Base-by-base conservation (phyloP, 2,329 filamentous ascomycete genomes). In the Penicillium sp. region DNA sequence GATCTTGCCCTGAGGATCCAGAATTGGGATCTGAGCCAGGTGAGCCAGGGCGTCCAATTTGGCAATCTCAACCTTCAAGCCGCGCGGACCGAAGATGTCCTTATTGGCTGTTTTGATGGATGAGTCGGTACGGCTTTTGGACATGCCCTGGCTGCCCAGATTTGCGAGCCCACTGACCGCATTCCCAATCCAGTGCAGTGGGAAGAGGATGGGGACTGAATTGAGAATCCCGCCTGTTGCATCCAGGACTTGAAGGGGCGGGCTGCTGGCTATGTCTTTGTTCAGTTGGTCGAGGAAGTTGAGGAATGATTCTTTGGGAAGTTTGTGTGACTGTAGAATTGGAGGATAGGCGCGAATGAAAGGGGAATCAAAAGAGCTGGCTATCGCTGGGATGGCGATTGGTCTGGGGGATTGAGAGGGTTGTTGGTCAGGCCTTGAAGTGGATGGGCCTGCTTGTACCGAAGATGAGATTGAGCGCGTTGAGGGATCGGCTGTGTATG, bases 231-330 rank as follows among this genome's bases (percentile, higher is more conserved):
- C 64, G 1, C 67, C 65, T 13, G 67, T 67, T 14, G 53, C 61
- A 5, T 68, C 62, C 18, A 69, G 60, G 0, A 64, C 63, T 44
- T 67, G 59, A 34, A 70, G 57, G 8, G 67, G 66, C 3, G 67
- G 67, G 21, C 59, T 67, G 48, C 50, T 63, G 9, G 53, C 43
- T 31, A 66, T 58, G 10, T 59, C 55, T 24, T 65, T 60, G 46
- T 70, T 70, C 31, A 70, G 50, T 21, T 62, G 56, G 49, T 70
- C 66, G 22, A 69, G 49, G 47, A 69, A 68, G 7, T 14, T 34
- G n/a, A 67, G 47, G 46, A 70, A 63, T 2, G 55, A 51, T 11
- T 59, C 55, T 10, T 58, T 56, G 39, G 60, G 52, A 6, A 61
- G 43, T 14, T 59, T 55, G 43, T 56, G 27, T 1, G 54, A 46